Base-by-base conservation (phyloP, 202 grass and related monocot genomes). In the Digitaria exilis region DNA sequence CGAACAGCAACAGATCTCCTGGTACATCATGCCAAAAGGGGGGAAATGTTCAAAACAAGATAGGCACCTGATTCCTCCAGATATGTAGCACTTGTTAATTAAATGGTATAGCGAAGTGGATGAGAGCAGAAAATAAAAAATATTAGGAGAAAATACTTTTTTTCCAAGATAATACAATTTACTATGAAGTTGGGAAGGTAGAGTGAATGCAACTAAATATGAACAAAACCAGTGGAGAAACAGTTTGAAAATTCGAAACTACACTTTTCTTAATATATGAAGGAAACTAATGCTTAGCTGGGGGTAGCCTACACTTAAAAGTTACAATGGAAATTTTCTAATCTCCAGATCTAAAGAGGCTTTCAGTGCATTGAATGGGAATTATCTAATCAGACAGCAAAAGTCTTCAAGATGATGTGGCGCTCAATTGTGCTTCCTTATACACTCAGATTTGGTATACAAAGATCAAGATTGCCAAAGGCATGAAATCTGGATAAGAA, bases 1-100 rank as follows among this genome's bases (percentile, higher is more conserved):
- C 70, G 82, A 76, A 81, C 25, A 43, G 41, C 76, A 70, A 76
- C 50, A 76, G 37, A 75, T 69, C 55, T 69, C 82, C 87, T 89
- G 87, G n/a, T 66, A 68, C 29, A 75, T 30, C 68, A 70, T 84
- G 61, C 25, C 57, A 75, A 42, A 62, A 48, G 8, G 34, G 17
- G 19, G 21, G 76, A 84, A 85, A 71, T 78, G n/a, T 73, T 32
- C 7, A 70, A 30, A 29, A 73, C 46, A 73, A 16, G 4, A 9
- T 31, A 3, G 24, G 32, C 0, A 1, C 41, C 25, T 43, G 28
- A 69, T 63, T 39, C 48, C 51, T 52, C 56, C 51, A 0, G 24
- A 54, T 77, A 77, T 77, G 63, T 25, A 62, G 61, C 11, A 29
- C 64, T 22, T 48, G 10, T 52, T 64, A 70, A 39, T 59, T 54